Base-by-base conservation (phyloP, 306 rosid genomes). In the Fragaria vesca region DNA sequence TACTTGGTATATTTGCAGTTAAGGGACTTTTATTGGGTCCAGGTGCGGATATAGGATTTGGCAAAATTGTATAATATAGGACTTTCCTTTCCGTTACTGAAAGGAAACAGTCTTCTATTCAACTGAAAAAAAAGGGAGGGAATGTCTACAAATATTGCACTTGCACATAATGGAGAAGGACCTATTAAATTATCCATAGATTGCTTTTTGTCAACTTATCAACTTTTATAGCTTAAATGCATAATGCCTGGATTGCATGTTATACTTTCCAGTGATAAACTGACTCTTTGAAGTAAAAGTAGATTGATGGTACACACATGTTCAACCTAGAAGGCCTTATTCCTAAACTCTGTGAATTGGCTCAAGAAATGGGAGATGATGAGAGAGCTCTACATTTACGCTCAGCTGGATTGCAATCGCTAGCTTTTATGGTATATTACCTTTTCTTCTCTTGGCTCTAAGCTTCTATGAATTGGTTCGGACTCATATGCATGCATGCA, bases 311-410 rank as follows among this genome's bases (percentile, higher is more conserved):
- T 82, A 81, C 97, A 11, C 90, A 85, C 89, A 87, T 91, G 90
- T 91, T 95, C 97, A 93, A 88, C 89, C 85, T 93, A 70, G 99
- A 93, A 89, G 97, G 97, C 76, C 88, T 95, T 75, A 89, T 92
- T 84, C 97, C 92, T 43, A 91, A 91, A 73, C 89, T 95, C 76
- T 93, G 97, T 87, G 88, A 91, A 85, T 72, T 95, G 89, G 96
- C 97, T 85, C 87, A 85, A 90, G 97, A 91, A 85, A 83, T 32
- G 76, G 99, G 95, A 67, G 90, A 88, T 55, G 84, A 81, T 60
- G 95, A 87, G 36, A 87, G 84, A 82, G 91, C 88, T 78, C 77
- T 86, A 67, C 70, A 74, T 50, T 79, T 92, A 67, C 97, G 93
- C 48, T 90, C 97, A 75, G 90, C 97, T 68, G 99, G 96, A 86